These are phyloP conservation scores for Xylaria scruposa DNA, from an alignment of 495 filamentous ascomycete genomes.

Conservation along the genomic window DNA sequence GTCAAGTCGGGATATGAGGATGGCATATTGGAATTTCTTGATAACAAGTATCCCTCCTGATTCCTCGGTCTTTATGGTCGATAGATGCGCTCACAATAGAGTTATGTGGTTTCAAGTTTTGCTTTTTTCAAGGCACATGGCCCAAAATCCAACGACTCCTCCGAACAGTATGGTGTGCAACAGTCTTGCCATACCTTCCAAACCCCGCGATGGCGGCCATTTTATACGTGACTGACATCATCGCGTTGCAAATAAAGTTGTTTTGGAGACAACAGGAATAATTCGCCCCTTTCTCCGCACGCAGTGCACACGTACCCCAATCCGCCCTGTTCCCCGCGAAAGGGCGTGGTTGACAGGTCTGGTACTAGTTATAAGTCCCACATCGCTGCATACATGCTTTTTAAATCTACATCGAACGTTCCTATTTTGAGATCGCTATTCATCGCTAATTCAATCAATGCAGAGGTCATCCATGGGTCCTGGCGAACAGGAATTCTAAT, in stretches of 20 bases:
- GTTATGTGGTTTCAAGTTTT: neutral
- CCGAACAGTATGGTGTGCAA: neutral
- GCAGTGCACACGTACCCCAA: neutral
- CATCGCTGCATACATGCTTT: neutral
- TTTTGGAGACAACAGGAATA: neutral
- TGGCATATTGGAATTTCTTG: constrained; percentile 14
- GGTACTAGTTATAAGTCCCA: neutral
- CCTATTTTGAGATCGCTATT: too few relatives aligned
- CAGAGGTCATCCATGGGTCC: neutral
- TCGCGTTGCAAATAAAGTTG: neutral
- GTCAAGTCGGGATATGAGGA: constrained; percentile 37
- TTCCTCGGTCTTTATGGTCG: neutral
- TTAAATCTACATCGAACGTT: too few relatives aligned
- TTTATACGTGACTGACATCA: constrained; percentile 25
- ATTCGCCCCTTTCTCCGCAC: constrained; percentile 13
- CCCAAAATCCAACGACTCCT: neutral
- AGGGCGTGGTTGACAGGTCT: constrained; percentile 16
- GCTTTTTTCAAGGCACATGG: neutral
- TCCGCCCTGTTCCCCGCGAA: constrained; percentile 5
- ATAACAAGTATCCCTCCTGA: neutral
- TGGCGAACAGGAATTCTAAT: neutral
- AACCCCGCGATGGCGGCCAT: constrained; percentile 1
- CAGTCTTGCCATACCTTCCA: neutral
- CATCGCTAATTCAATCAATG: neutral
- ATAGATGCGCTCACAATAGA: neutral